Evolutionary conservation across 805 yeast species (phyloP).

Genomic region (Sugiyamaella valdiviana): DNA sequence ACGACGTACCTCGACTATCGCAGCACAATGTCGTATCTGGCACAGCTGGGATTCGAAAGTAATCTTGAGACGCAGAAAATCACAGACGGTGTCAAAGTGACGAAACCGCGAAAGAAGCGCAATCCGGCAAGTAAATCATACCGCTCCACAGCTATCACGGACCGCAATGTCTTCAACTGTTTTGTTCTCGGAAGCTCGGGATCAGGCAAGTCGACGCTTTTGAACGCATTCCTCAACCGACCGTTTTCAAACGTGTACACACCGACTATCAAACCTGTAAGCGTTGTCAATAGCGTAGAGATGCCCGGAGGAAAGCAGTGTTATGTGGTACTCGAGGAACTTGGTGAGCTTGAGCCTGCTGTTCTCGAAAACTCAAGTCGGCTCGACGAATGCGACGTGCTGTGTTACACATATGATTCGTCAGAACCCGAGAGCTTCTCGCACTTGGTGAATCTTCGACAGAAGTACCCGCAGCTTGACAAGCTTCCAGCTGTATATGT

Average conservation of each 20-base stretch:
- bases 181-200: conserved; percentile 78
- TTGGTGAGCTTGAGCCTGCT: conserved; percentile 81
- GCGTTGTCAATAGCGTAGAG: conserved; percentile 90
- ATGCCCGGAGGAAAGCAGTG: conserved; percentile 93
- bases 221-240: conserved; percentile 76
- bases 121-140: conserved; percentile 59
- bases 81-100: conserved; percentile 60
- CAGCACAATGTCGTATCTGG: conserved; percentile 81
- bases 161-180: conserved; percentile 89
- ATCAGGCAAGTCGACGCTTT: conserved; percentile 79
- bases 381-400: conserved; percentile 80
- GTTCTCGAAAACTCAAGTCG: conserved; percentile 63
- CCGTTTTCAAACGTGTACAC: conserved; percentile 62
- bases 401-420: conserved; percentile 87
- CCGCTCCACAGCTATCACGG: conserved; percentile 57
- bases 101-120: conserved; percentile 70
- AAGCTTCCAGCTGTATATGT: conserved; percentile 79
- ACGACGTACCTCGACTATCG: conserved; percentile 81
- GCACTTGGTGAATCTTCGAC: conserved; percentile 64
- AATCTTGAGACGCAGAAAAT: conserved; percentile 28
- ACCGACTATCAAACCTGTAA: conserved; percentile 74
- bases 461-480: conserved; percentile 50
- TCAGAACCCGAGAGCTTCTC: conserved; percentile 94
- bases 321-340: conserved; percentile 81
- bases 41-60: conserved; percentile 78